phyloP scores from a whole-genome alignment of 2,329 filamentous ascomycete species.

The Scleromitrula shiraiana region DNA sequence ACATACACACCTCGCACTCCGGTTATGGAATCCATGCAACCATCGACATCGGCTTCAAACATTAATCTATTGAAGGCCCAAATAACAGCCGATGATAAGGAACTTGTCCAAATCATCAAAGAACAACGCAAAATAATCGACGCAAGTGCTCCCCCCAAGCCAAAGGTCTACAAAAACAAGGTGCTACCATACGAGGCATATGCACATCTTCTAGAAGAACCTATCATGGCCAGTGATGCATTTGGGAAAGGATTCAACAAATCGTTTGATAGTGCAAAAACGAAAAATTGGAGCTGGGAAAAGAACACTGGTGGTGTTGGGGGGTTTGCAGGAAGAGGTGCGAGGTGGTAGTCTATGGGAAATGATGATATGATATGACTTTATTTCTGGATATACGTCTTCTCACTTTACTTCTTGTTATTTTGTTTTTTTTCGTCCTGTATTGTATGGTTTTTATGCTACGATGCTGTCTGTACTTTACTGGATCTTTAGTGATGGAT shows the following conservation, averaged over 20 bases:
- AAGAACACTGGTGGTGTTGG: not conserved
- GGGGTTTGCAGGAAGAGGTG: not conserved
- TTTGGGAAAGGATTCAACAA: not conserved
- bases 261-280: conserved; percentile 5
- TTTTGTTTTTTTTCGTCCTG: too few species aligned
- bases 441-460: too few species aligned
- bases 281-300: conserved; percentile 3
- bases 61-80: conserved; percentile 73
- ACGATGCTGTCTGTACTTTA: too few species aligned
- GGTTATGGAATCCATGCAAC: conserved; percentile 67
- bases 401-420: not conserved
- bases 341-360: not conserved
- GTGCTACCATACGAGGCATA: conserved; percentile 5
- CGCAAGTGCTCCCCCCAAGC: conserved; percentile 40
- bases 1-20: conserved; percentile 63
- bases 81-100: conserved; percentile 65
- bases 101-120: conserved; percentile 65
- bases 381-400: too few species aligned
- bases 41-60: conserved; percentile 23
- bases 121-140: conserved; percentile 31
- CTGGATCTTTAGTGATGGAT: too few species aligned
- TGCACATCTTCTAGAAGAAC: conserved; percentile 9
- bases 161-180: not conserved
- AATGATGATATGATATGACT: too few species aligned
- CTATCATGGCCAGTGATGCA: conserved; percentile 8